Conservation (phyloP, 2,329 filamentous ascomycete species). For the Penicillium nordicum region DNA sequence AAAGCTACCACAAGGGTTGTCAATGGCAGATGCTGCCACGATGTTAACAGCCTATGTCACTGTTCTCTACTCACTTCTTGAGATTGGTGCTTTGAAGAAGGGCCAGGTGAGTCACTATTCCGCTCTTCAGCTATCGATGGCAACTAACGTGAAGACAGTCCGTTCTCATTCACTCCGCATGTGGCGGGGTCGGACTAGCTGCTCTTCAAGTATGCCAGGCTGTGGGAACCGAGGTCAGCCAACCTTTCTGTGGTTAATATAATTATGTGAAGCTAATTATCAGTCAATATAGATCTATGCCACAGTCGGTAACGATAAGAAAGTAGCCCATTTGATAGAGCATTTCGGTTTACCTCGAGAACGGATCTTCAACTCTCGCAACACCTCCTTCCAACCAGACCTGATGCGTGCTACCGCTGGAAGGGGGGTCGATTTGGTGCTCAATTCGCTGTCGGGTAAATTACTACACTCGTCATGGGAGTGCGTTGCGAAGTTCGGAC, state of each 20-base stretch:
- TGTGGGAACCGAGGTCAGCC: slow-evolving; percentile 15
- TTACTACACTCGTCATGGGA: slow-evolving; percentile 26
- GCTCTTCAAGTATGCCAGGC: slow-evolving; percentile 20
- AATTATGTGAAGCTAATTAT: neutral
- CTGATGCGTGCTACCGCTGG: slow-evolving; percentile 12
- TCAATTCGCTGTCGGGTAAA: slow-evolving; percentile 24
- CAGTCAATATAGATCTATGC: slow-evolving; percentile 9
- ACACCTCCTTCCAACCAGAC: slow-evolving; percentile 8
- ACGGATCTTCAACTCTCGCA: slow-evolving; percentile 21
- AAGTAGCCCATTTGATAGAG: slow-evolving; percentile 18
- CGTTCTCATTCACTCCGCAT: slow-evolving; percentile 23
- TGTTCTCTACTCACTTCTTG: slow-evolving; percentile 19
- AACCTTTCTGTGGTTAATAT: no score
- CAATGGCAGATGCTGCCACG: slow-evolving; percentile 18
- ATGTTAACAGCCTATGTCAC: slow-evolving; percentile 15
- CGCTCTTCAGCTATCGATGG: neutral
- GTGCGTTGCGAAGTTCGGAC: slow-evolving; percentile 27
- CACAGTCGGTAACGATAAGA: slow-evolving; percentile 16
- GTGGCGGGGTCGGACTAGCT: slow-evolving; percentile 23
- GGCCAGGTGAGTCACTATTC: slow-evolving; percentile 15
- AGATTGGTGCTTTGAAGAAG: slow-evolving; percentile 20
- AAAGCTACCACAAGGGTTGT: slow-evolving; percentile 9
- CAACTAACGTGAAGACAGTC: slow-evolving; percentile 5
- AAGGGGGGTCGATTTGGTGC: slow-evolving; percentile 23
- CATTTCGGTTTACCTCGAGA: slow-evolving; percentile 15